A percentile compares a stretch with the other conserved stretches of the same genome.
These are phyloP conservation scores for Suhomyces panamericanus DNA, from an alignment of 1,139 yeast species.

Conservation along the genomic window DNA sequence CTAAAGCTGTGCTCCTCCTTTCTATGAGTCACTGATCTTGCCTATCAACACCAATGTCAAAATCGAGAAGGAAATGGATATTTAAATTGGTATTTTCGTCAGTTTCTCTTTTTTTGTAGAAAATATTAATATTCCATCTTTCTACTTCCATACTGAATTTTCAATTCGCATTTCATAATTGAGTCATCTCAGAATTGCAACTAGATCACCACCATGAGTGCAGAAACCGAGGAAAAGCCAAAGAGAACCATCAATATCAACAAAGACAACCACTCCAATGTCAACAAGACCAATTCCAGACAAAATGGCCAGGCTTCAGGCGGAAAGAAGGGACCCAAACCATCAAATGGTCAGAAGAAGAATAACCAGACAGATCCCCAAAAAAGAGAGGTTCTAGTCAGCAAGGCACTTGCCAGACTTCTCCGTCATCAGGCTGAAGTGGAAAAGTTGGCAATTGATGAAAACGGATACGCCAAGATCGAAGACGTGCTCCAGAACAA, in stretches of 20 bases:
- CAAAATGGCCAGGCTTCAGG: background rate
- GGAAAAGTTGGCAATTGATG: conserved; percentile 64
- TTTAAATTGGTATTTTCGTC: too few species aligned
- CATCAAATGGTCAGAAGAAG: background rate
- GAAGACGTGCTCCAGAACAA: conserved; percentile 55
- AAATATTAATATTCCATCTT: too few species aligned
- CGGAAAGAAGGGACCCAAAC: background rate
- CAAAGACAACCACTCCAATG: background rate
- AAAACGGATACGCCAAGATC: conserved; percentile 64
- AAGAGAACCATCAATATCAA: background rate
- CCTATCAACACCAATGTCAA: too few species aligned
- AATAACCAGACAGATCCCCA: conserved; percentile 11
- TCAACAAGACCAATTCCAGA: background rate
- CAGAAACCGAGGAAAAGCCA: background rate
- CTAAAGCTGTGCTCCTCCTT: too few species aligned
- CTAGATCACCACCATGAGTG: background rate
- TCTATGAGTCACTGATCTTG: too few species aligned
- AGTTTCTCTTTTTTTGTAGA: too few species aligned
- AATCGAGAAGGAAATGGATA: too few species aligned
- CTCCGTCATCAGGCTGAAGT: conserved; percentile 83
- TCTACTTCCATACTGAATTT: too few species aligned
- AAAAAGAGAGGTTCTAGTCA: conserved; percentile 55
- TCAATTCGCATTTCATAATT: too few species aligned
- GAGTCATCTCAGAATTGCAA: background rate
- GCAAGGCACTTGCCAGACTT: conserved; percentile 73